Conservation (phyloP, 257 asterid genomes). For the Solanum stenotomum region DNA sequence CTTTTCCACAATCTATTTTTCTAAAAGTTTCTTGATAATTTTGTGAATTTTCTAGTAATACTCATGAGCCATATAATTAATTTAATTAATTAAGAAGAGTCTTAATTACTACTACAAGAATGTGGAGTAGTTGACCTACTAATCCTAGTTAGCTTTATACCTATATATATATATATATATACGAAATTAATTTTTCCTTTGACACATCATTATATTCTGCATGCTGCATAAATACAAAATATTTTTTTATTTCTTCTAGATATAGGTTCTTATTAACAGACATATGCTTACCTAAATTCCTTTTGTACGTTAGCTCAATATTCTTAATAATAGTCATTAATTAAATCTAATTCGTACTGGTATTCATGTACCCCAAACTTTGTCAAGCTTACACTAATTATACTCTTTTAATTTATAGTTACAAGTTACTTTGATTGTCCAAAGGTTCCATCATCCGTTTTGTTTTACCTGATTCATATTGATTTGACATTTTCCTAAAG, state of each 20-base stretch:
- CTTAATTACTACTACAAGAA: background rate
- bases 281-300: background rate
- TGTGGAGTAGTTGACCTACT: slow-evolving; percentile 42
- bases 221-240: background rate
- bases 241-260: background rate
- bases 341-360: background rate
- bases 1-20: background rate
- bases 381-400: background rate
- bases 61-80: background rate
- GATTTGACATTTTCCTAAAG: background rate
- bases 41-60: background rate
- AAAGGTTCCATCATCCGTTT: no score
- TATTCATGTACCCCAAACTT: background rate
- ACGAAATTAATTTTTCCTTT: background rate
- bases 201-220: slow-evolving; percentile 2
- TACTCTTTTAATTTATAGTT: background rate
- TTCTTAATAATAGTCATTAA: background rate
- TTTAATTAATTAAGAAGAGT: background rate
- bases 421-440: background rate
- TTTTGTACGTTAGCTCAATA: background rate
- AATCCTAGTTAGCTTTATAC: background rate
- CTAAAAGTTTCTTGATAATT: background rate
- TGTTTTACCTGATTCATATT: no score
- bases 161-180: background rate
- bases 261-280: background rate